Base-by-base conservation (phyloP, 306 rosid genomes). In the Medicago lupulina region DNA sequence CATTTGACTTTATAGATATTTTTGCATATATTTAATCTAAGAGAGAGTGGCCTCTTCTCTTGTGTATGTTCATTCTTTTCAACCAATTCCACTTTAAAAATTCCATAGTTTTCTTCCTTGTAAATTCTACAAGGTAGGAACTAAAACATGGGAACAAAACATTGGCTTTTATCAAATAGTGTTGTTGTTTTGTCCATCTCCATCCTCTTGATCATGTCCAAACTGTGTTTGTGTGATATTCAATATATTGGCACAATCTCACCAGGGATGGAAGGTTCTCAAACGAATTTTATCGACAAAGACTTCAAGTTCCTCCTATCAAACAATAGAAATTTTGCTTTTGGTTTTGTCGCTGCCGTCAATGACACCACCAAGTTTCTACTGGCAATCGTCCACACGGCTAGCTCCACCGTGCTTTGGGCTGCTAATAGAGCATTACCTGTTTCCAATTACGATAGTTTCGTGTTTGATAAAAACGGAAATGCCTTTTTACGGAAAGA, bases 341-440 rank as follows among this genome's bases (percentile, higher is more conserved):
- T 49, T 49, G 54, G 54, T 15, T 49, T 49, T 49, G 54, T 49
- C 6, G 2, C 16, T 14, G 7, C 17, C 7, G 15, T 15, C 15
- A 49, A 49, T 49, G 54, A 49, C 54, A 28, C 31, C 31, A 28
- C 31, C 31, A 28, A 28, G 31, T 28, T 28, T 28, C 3, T 28
- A 28, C 31, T 28, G 31, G 86, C 40, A 34, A 13, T 91, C 14
- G 11, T 80, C 73, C 94, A 93, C 75, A 4, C 62, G 49, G 57
- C 17, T 6, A 85, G 80, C 44, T 2, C 21, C 31, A 70, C 0
- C 5, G 76, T 74, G 7, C 81, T 93, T 16, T 93, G 97, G 98
- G 69, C 92, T 6, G 96, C 96, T 21, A 89, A 94, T 76, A 86
- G 84, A 76, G 89, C 17, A 11, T 36, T 78, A 18, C 91, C 94